Evolutionary conservation across 1,284 basidiomycete genomes (phyloP).

Genomic region (Moniliophthora roreri): DNA sequence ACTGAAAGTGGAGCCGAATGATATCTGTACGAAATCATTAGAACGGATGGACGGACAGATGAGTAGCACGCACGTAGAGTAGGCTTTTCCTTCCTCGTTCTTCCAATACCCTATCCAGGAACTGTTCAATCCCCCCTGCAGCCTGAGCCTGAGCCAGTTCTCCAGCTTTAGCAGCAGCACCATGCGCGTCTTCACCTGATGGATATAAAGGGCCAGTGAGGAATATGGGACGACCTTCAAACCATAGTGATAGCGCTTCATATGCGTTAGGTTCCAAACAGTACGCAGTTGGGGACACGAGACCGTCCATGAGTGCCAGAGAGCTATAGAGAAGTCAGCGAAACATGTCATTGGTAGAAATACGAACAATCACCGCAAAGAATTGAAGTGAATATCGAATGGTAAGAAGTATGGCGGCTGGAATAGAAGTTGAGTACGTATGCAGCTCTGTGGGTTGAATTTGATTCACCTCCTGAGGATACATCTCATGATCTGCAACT

Average conservation of each 20-base stretch:
- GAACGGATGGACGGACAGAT: not conserved
- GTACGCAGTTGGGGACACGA: not conserved
- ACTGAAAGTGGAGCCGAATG: conserved; percentile 4
- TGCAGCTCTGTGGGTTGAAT: not conserved
- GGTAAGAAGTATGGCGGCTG: not conserved
- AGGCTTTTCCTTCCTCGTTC: not conserved
- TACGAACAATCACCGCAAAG: not conserved
- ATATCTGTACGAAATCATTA: not conserved
- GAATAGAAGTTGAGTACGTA: not conserved
- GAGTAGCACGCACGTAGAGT: not conserved
- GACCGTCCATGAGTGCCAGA: not conserved
- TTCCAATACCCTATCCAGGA: not conserved
- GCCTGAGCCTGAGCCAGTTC: not conserved
- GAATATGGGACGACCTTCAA: not conserved
- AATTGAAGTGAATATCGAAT: not conserved
- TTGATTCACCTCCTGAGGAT: not conserved
- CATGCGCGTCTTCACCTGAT: not conserved
- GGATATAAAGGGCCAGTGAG: not conserved
- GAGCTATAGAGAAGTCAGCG: not conserved
- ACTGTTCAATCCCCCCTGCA: not conserved
- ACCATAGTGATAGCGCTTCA: not conserved
- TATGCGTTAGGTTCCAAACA: not conserved
- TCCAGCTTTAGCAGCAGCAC: not conserved
- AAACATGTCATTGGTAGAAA: not conserved
- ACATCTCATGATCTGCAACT: not conserved